These are phyloP conservation scores for Apiotrichum montevideense DNA, from an alignment of 1,284 basidiomycete species.

Conservation along the genomic window DNA sequence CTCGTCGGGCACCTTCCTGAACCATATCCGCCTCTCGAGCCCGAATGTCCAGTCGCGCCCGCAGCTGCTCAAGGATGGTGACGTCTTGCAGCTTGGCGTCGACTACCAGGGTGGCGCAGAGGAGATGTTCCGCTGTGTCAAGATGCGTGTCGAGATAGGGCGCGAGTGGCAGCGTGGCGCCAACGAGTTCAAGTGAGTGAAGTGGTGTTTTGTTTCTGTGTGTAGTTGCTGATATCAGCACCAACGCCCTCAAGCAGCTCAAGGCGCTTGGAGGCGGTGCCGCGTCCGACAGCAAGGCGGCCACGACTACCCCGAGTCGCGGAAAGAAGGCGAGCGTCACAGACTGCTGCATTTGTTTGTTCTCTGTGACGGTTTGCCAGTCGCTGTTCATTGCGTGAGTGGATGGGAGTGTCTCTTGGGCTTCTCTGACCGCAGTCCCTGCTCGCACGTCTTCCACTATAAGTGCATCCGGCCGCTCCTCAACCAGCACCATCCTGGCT, in stretches of 20 bases:
- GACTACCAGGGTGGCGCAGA: slow-evolving; percentile 97
- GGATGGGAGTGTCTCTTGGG: background rate
- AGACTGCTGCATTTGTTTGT: slow-evolving; percentile 95
- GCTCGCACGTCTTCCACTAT: slow-evolving; percentile 96
- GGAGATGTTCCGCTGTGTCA: slow-evolving; percentile 96
- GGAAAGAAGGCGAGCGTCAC: slow-evolving; percentile 52
- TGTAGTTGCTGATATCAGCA: slow-evolving; percentile 19
- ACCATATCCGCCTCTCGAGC: slow-evolving; percentile 80
- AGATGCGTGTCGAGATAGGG: slow-evolving; percentile 83
- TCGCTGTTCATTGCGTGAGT: slow-evolving; percentile 82
- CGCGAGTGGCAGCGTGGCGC: slow-evolving; percentile 81
- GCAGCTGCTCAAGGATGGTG: slow-evolving; percentile 82
- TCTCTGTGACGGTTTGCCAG: slow-evolving; percentile 88
- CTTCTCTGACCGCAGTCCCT: slow-evolving; percentile 53
- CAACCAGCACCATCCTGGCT: slow-evolving; percentile 79
- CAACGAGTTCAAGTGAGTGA: slow-evolving; percentile 89
- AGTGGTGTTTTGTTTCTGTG: background rate
- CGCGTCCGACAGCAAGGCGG: slow-evolving; percentile 15
- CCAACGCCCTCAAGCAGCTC: slow-evolving; percentile 43
- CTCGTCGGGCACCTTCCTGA: slow-evolving; percentile 89
- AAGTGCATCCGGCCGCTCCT: slow-evolving; percentile 94
- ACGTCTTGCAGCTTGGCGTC: slow-evolving; percentile 91
- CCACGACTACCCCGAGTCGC: slow-evolving; percentile 16
- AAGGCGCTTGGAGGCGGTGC: slow-evolving; percentile 35
- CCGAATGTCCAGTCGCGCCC: slow-evolving; percentile 76